Evolutionary conservation across 805 yeast species (phyloP), one percentile per base, ranked within the genome.

Genomic region (Spathaspora hagerdaliae): DNA sequence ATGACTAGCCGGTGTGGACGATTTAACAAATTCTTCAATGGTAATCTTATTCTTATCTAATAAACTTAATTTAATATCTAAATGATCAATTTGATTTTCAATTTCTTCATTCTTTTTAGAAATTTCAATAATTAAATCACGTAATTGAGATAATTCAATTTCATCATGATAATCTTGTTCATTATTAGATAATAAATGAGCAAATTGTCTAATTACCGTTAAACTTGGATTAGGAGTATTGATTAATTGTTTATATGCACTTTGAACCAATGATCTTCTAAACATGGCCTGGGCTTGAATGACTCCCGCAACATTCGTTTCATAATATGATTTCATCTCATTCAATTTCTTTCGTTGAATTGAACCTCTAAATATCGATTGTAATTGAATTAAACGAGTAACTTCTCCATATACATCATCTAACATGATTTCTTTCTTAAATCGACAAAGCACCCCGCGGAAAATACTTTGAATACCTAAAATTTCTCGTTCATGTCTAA

Each of bases 21-120:
- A 63, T 46, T 67, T 69, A 65, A 66, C 74, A 71, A 87, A 70
- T 50, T 87, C 94, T 52, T 87, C 94, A 15, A 90, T 62, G 1
- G 91, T 76, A 48, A 89, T 83, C 56, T 85, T 85, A 65, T 87
- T 89, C 57, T 83, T 87, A 52, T 85, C 87, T 37, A 94, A 67
- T 38, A 90, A 67, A 6, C 88, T 85, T 48, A 87, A 78, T 58
- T 90, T 90, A 49, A 85, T 78, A 51, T 89, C 89, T 49, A 90
- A 71, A 55, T 85, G 84, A 49, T 85, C 85, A 46, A 91, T 79
- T 47, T 82, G 83, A 42, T 76, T 77, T 63, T 91, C 96, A 54
- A 88, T 67, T 32, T 74, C 78, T 51, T 83, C 92, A 55, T 87
- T 88, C 19, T 73, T 71, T 46, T 77, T 74, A n/a, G 91, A 85